Base-by-base conservation (phyloP, 768 basidiomycete genomes). In the Neoboletus brunneissimus region DNA sequence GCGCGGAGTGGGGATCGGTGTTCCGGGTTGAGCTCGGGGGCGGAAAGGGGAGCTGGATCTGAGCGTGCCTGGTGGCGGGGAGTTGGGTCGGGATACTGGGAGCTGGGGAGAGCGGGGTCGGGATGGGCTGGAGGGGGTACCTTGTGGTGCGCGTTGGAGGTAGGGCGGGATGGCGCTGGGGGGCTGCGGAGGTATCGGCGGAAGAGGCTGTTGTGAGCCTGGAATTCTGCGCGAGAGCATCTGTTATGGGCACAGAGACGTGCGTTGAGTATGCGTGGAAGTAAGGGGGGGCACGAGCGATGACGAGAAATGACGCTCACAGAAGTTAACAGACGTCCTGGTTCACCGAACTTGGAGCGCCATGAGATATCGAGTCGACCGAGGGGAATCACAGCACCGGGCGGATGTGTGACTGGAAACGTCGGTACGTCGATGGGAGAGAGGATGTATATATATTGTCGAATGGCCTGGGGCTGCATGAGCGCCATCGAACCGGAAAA, bases 361-460 rank as follows among this genome's bases (percentile, higher is more conserved):
- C 95, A 98, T 13, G 84, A 83, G 44, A 98, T 87, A 66, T 97
- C 93, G 23, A 96, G 77, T 55, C 89, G 78, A n/a, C 94, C 94
- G 4, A 97, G 81, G 16, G 91, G 82, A 18, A 95, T 80, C 41
- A 87, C 75, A 23, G 79, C 79, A 2, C 95, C 95, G 0, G 91
- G 87, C 2, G 79, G 67, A 63, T 83, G 80, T 5, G 72, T 65
- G 1, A 79, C 71, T 13, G 85, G 83, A 29, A 78, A 73, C 0
- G 76, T 58, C 0, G 81, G 77, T 4, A 73, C 48, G 13, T 54
- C 59, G 46, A 70, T 77, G 3, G 89, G 89, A 1, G 75, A 79
- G 23, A 97, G 79, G 49, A 92, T 82, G 67, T 92, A 98, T 41
- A 96, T 81, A 64, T 94, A 94, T 69, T 98, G 95, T 31, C 92